Percentiles rank a stretch among this genome's conserved stretches.
Conservation (phyloP, 345 rosid genomes). For the Hibiscus tridactylites region DNA sequence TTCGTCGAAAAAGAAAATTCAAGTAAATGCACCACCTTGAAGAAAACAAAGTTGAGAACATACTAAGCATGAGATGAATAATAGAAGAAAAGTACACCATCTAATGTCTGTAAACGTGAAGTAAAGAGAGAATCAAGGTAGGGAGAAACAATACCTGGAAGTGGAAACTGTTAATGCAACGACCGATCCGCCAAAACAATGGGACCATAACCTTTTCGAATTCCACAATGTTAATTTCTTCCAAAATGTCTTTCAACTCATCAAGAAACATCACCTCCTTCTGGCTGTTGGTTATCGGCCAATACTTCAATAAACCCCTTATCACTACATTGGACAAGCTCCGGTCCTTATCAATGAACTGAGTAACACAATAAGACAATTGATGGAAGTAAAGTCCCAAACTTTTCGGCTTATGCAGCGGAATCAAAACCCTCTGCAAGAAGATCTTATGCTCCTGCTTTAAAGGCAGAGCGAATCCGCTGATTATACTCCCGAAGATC, state of each 20-base stretch:
- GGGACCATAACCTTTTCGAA: slow-evolving; percentile 75
- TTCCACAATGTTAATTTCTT: slow-evolving; percentile 59
- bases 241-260: slow-evolving; percentile 78
- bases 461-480: slow-evolving; percentile 79
- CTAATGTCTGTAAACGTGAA: not conserved
- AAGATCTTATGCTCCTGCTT: slow-evolving; percentile 93
- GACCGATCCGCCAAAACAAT: slow-evolving; percentile 63
- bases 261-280: slow-evolving; percentile 87
- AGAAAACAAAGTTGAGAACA: not conserved
- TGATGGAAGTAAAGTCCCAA: slow-evolving; percentile 75
- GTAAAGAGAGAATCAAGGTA: not conserved
- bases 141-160: slow-evolving; percentile 53
- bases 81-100: not conserved
- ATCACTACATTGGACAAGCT: slow-evolving; percentile 55
- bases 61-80: not conserved
- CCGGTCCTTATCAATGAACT: slow-evolving; percentile 83
- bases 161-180: slow-evolving; percentile 76
- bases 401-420: slow-evolving; percentile 78
- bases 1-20: not conserved
- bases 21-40: not conserved
- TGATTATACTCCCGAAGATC: slow-evolving; percentile 75
- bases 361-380: slow-evolving; percentile 61
- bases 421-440: slow-evolving; percentile 73
- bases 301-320: slow-evolving; percentile 62
- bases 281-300: slow-evolving; percentile 85